Conservation (phyloP, 352 stramenopile genomes). For the Saprolegnia diclina region DNA sequence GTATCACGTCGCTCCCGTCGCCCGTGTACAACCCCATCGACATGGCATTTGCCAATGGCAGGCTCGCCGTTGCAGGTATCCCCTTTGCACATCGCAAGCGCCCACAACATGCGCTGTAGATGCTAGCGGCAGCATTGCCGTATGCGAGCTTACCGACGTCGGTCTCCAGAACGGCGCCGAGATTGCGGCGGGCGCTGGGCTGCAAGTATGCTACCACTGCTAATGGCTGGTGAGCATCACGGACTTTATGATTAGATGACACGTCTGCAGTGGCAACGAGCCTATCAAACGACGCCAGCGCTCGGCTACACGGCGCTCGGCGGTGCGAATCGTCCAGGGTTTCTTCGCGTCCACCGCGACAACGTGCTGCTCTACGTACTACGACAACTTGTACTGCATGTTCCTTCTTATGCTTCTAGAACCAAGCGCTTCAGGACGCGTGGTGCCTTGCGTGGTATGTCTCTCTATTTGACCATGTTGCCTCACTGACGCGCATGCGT, state of each 20-base stretch:
- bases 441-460: conserved; percentile 19
- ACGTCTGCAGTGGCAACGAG: neutral
- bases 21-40: neutral
- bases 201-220: neutral
- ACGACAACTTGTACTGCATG: neutral
- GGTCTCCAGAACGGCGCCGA: neutral
- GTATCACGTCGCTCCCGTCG: neutral
- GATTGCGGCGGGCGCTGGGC: neutral
- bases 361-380: neutral
- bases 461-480: neutral
- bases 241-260: no score
- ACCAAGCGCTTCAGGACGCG: neutral
- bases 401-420: no score
- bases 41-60: neutral
- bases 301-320: conserved; percentile 13
- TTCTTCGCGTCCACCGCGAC: neutral
- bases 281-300: neutral
- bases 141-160: neutral
- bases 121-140: neutral
- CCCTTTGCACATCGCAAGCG: neutral
- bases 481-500: neutral
- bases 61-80: neutral
- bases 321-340: conserved; percentile 1
- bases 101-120: neutral
- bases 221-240: no score